Conservation (phyloP, 352 stramenopile genomes). For the Phytophthora syringae region DNA sequence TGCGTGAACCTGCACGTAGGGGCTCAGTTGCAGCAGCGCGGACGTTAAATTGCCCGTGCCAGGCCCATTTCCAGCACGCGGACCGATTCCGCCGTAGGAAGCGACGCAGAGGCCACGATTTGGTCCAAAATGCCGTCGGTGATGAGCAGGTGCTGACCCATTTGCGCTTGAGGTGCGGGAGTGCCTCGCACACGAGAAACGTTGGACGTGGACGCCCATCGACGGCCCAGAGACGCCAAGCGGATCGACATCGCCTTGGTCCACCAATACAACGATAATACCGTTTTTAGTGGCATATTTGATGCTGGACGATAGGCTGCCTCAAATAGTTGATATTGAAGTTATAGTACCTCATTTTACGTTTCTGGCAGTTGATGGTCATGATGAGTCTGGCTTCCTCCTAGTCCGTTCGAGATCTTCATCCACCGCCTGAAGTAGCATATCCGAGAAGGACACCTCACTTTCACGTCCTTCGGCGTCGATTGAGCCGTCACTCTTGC, state of each 20-base stretch:
- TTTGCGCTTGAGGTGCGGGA: conserved; percentile 82
- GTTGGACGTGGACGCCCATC: conserved; percentile 39
- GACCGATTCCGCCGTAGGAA: conserved; percentile 45
- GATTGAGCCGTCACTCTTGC: neutral
- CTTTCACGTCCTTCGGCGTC: conserved; percentile 25
- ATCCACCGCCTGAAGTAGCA: conserved; percentile 80
- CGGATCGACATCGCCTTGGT: neutral
- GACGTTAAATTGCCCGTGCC: conserved; percentile 89
- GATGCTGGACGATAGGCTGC: too few relatives aligned
- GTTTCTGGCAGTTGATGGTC: conserved; percentile 85
- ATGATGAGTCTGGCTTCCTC: conserved; percentile 85
- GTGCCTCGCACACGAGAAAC: conserved; percentile 60
- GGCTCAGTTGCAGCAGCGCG: conserved; percentile 57
- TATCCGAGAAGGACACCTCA: conserved; percentile 80
- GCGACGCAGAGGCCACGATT: conserved; percentile 68
- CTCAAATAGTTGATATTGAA: neutral
- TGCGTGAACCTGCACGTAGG: conserved; percentile 59
- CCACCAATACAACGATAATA: too few relatives aligned
- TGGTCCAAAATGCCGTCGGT: conserved; percentile 63
- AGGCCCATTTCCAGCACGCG: conserved; percentile 87
- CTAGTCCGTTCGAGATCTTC: conserved; percentile 71
- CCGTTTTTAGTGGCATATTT: too few relatives aligned
- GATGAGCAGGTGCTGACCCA: conserved; percentile 81
- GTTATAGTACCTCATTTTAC: neutral
- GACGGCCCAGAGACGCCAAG: neutral